phyloP scores from a whole-genome alignment of 352 stramenopile species.

The Phytophthora citrophthora region DNA sequence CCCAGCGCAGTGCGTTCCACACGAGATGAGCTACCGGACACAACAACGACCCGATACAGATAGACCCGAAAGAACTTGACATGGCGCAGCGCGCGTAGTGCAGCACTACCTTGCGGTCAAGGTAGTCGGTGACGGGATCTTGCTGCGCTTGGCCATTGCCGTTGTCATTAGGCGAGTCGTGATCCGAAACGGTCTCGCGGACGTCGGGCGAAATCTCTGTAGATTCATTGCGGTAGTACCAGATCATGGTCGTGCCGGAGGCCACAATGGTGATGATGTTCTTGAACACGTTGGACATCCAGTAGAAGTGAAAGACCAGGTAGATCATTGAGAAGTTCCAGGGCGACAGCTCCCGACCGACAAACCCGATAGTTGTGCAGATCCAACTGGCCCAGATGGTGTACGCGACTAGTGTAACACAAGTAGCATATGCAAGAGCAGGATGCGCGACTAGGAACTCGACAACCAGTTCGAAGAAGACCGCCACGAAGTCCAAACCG shows the following conservation, averaged over 20 bases:
- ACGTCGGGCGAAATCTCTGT: slow-evolving; percentile 56
- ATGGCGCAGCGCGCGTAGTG: slow-evolving; percentile 74
- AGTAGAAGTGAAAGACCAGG: slow-evolving; percentile 89
- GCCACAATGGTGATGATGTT: slow-evolving; percentile 82
- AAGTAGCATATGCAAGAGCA: slow-evolving; percentile 61
- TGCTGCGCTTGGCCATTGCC: slow-evolving; percentile 23
- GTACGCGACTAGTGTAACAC: slow-evolving; percentile 59
- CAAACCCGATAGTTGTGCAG: slow-evolving; percentile 75
- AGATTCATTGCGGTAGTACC: slow-evolving; percentile 85
- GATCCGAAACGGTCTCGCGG: slow-evolving; percentile 43
- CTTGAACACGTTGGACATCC: slow-evolving; percentile 89
- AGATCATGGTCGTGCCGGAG: slow-evolving; percentile 83
- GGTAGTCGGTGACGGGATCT: slow-evolving; percentile 16
- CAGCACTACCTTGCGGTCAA: slow-evolving; percentile 66
- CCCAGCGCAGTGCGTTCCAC: slow-evolving; percentile 81
- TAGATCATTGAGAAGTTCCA: slow-evolving; percentile 78
- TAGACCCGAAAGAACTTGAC: slow-evolving; percentile 81
- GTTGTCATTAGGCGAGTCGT: slow-evolving; percentile 37
- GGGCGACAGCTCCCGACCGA: slow-evolving; percentile 63
- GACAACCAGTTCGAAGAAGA: slow-evolving; percentile 86
- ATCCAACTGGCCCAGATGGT: slow-evolving; percentile 84
- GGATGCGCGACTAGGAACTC: slow-evolving; percentile 66
- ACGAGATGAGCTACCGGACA: slow-evolving; percentile 79
- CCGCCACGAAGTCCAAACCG: slow-evolving; percentile 81
- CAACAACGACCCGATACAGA: slow-evolving; percentile 83